Evolutionary conservation across 306 rosid genomes (phyloP).

Genomic region (Trifolium repens): DNA sequence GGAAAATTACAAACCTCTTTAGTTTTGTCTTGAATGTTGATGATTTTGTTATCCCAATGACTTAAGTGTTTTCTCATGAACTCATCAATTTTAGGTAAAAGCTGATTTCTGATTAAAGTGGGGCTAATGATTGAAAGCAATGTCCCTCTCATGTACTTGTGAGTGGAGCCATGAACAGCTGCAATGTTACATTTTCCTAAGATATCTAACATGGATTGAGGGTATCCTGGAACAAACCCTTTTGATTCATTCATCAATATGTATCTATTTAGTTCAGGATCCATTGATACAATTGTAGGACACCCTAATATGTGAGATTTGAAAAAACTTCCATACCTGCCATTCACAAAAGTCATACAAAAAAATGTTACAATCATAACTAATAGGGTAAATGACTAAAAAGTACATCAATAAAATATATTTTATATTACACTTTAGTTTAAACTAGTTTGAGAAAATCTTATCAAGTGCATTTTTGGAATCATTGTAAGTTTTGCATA

Average conservation of each 20-base stretch:
- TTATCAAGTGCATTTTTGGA: neutral
- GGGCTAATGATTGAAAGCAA: conserved; percentile 84
- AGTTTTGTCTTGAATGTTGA: conserved; percentile 90
- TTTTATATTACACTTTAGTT: conserved; percentile 43
- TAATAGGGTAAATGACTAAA: conserved; percentile 38
- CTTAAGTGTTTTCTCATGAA: conserved; percentile 79
- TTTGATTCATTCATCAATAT: conserved; percentile 90
- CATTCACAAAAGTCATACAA: conserved; percentile 5
- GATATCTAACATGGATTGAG: conserved; percentile 94
- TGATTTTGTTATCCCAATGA: conserved; percentile 70
- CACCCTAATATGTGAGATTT: conserved; percentile 96
- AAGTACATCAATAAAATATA: conserved; percentile 40
- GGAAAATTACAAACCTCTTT: conserved; percentile 62
- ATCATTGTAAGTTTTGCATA: neutral
- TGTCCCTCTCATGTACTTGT: conserved; percentile 94
- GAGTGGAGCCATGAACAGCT: conserved; percentile 97
- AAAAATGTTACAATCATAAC: conserved; percentile 34
- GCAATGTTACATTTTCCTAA: conserved; percentile 93
- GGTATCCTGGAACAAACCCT: conserved; percentile 98
- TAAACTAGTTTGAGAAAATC: conserved; percentile 35
- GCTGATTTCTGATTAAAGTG: conserved; percentile 67
- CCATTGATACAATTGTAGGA: conserved; percentile 98
- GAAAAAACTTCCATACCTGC: conserved; percentile 94
- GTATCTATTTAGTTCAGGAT: conserved; percentile 86
- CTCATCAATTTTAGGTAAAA: conserved; percentile 79